Conservation (phyloP, 495 filamentous ascomycete genomes). For the Aspergillus leporis region DNA sequence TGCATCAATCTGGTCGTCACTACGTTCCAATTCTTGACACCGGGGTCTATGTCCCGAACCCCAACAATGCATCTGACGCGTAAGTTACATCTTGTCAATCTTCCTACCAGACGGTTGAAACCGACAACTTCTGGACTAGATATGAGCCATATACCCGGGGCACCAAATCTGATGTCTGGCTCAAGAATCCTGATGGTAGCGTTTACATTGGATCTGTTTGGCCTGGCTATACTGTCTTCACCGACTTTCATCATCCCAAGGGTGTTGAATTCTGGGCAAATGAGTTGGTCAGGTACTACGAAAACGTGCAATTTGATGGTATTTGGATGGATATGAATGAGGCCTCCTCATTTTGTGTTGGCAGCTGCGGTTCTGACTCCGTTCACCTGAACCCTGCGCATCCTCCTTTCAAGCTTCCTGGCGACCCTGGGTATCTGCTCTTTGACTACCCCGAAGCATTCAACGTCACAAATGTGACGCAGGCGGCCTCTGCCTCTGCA, state of each 20-base stretch:
- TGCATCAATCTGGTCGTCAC: conserved; percentile 69
- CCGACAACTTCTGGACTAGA: conserved; percentile 17
- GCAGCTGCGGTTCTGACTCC: conserved; percentile 71
- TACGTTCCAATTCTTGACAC: conserved; percentile 83
- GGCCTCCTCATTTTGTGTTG: conserved; percentile 78
- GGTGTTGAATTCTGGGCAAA: conserved; percentile 70
- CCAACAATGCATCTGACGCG: conserved; percentile 67
- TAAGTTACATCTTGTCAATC: conserved; percentile 28
- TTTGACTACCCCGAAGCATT: conserved; percentile 73
- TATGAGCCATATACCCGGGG: conserved; percentile 71
- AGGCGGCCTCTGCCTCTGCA: conserved; percentile 61
- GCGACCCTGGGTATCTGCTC: conserved; percentile 60
- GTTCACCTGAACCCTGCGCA: conserved; percentile 70
- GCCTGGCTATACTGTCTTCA: conserved; percentile 65
- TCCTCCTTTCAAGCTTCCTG: conserved; percentile 65
- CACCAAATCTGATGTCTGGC: conserved; percentile 58
- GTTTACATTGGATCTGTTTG: conserved; percentile 67
- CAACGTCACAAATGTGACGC: conserved; percentile 66
- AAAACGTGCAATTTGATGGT: conserved; percentile 59
- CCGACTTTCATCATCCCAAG: conserved; percentile 60
- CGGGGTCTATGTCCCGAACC: conserved; percentile 76
- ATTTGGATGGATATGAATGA: conserved; percentile 68
- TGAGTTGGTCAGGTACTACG: conserved; percentile 60
- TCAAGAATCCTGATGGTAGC: conserved; percentile 63
- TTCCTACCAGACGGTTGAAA: neutral